These are phyloP conservation scores for Lentinula boryana DNA, from an alignment of 768 basidiomycete species.

Conservation along the genomic window DNA sequence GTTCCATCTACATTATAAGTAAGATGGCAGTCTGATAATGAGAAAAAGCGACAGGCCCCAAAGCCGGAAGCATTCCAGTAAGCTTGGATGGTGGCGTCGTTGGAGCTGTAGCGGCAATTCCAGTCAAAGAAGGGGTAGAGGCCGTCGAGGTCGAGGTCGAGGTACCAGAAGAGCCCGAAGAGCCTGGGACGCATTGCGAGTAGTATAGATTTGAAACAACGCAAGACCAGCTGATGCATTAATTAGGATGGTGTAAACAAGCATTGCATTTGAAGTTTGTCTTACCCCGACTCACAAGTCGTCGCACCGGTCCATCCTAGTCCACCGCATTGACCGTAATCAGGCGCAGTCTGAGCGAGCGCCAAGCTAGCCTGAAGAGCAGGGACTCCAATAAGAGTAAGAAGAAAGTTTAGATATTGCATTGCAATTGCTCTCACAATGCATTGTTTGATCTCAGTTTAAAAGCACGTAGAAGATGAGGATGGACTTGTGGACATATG, in stretches of 20 bases:
- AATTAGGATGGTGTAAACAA: neutral
- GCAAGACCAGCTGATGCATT: slow-evolving; percentile 24
- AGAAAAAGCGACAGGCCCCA: slow-evolving; percentile 26
- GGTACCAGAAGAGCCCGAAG: neutral
- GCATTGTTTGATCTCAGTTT: neutral
- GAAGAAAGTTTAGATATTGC: neutral
- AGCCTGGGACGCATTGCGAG: slow-evolving; percentile 27
- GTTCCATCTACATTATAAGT: slow-evolving; percentile 36
- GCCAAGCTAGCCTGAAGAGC: neutral
- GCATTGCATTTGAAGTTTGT: neutral
- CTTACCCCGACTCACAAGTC: slow-evolving; percentile 23
- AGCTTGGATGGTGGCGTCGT: slow-evolving; percentile 32
- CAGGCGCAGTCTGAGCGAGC: neutral
- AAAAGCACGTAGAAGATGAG: neutral
- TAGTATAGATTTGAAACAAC: slow-evolving; percentile 27
- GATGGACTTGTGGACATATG: neutral
- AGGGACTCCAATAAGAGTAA: neutral
- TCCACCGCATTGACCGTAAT: slow-evolving; percentile 25
- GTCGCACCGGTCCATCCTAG: slow-evolving; percentile 27
- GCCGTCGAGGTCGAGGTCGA: slow-evolving; percentile 12
- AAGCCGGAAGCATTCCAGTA: slow-evolving; percentile 39
- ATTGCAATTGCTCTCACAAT: neutral
- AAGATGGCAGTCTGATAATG: neutral
- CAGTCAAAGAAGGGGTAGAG: slow-evolving; percentile 18
- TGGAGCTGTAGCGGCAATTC: slow-evolving; percentile 28